Evolutionary conservation across 352 stramenopile genomes (phyloP).

Genomic region (Phytophthora constricta): DNA sequence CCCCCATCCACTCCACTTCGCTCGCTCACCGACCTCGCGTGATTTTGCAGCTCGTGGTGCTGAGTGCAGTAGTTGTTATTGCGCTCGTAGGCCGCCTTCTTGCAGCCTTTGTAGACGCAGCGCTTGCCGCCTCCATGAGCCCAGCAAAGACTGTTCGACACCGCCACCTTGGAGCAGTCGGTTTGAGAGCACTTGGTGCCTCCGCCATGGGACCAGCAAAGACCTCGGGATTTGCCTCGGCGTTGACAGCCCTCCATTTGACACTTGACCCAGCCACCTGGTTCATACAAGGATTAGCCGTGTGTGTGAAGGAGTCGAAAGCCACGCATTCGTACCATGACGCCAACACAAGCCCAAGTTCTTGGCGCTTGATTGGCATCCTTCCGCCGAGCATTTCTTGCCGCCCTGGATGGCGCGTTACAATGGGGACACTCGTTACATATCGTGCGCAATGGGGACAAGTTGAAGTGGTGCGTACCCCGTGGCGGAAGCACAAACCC

Average conservation of each 20-base stretch:
- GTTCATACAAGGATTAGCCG: background rate
- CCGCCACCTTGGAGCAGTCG: conserved; percentile 44
- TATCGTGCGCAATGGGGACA: background rate
- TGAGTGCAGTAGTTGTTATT: conserved; percentile 51
- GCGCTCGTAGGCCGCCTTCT: conserved; percentile 43
- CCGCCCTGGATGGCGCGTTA: conserved; percentile 32
- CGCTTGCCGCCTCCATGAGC: conserved; percentile 50
- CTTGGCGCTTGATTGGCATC: conserved; percentile 48
- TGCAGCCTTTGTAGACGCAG: conserved; percentile 41
- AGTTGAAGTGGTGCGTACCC: conserved; percentile 29
- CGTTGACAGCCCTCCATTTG: conserved; percentile 42
- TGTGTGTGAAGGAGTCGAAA: background rate
- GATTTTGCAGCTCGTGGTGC: conserved; percentile 26
- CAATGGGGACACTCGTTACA: conserved; percentile 5
- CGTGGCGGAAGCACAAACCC: conserved; percentile 53
- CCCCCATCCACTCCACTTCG: too few species aligned
- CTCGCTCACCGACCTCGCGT: background rate
- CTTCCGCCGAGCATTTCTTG: conserved; percentile 41
- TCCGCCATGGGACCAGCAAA: conserved; percentile 56
- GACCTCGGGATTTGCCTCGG: conserved; percentile 46
- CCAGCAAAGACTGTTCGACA: conserved; percentile 49
- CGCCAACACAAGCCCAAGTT: conserved; percentile 46
- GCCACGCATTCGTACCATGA: conserved; percentile 34
- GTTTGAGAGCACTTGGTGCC: conserved; percentile 39
- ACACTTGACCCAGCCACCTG: conserved; percentile 50